Conservation (phyloP, 129 eudicot genomes). For the Saussurea involucrata region DNA sequence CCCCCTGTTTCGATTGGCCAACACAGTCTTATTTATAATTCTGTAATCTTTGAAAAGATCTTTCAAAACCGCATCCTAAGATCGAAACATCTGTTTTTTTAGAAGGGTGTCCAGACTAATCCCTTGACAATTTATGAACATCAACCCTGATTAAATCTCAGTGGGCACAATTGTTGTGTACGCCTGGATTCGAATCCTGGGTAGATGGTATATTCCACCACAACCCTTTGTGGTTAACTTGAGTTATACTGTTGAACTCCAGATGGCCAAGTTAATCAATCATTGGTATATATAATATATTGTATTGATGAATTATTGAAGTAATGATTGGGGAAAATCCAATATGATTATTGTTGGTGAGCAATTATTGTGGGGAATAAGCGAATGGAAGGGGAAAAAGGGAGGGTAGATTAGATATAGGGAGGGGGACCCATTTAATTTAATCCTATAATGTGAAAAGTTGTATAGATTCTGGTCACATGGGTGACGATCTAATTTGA, state of each 20-base stretch:
- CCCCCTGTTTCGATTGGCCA: background rate
- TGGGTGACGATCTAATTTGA: slow-evolving; percentile 27
- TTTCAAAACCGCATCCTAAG: background rate
- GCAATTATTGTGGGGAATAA: slow-evolving; percentile 10
- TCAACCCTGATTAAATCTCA: too few species aligned
- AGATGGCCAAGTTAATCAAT: background rate
- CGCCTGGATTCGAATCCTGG: too few species aligned
- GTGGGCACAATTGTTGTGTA: too few species aligned
- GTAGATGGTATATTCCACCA: too few species aligned
- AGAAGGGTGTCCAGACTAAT: too few species aligned
- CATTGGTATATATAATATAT: background rate
- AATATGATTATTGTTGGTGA: slow-evolving; percentile 9
- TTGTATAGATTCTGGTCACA: slow-evolving; percentile 21
- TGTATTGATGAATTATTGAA: slow-evolving; percentile 4
- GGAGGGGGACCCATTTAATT: slow-evolving; percentile 26
- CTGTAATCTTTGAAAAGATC: background rate
- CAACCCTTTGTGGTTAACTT: too few species aligned
- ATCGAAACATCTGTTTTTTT: background rate
- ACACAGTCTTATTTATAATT: background rate
- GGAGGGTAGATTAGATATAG: background rate
- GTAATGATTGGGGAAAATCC: slow-evolving; percentile 13
- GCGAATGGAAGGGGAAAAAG: background rate
- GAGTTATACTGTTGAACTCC: background rate
- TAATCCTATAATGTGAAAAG: slow-evolving; percentile 1
- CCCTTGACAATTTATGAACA: too few species aligned